Conservation (phyloP, 306 rosid genomes). For the Potentilla sterilis region DNA sequence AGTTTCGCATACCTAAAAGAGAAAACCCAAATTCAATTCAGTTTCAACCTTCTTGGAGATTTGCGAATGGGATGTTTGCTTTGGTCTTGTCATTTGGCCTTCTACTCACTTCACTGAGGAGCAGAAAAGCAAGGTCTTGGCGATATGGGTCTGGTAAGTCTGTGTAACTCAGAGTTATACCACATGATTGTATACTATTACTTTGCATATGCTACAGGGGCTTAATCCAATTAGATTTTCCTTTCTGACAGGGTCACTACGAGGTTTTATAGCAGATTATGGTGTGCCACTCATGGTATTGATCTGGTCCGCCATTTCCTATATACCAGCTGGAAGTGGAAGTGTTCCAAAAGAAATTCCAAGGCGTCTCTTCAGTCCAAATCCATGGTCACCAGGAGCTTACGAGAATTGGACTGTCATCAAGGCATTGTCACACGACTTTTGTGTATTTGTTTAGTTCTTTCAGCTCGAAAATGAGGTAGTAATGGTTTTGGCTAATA, state of each 20-base stretch:
- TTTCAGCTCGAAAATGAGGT: slow-evolving; percentile 10
- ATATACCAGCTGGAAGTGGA: slow-evolving; percentile 53
- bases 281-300: slow-evolving; percentile 80
- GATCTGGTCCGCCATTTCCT: slow-evolving; percentile 69
- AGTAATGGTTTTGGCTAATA: slow-evolving; percentile 18
- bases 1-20: slow-evolving; percentile 64
- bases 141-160: slow-evolving; percentile 66
- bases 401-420: slow-evolving; percentile 75
- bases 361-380: slow-evolving; percentile 81
- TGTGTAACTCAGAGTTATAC: not conserved
- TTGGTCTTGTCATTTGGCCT: slow-evolving; percentile 75
- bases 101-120: slow-evolving; percentile 61
- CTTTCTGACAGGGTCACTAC: slow-evolving; percentile 49
- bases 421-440: slow-evolving; percentile 41
- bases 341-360: slow-evolving; percentile 67
- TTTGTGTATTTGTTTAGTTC: not conserved
- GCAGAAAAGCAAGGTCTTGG: slow-evolving; percentile 82
- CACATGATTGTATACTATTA: not conserved
- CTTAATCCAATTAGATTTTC: not conserved
- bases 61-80: slow-evolving; percentile 85
- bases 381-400: slow-evolving; percentile 80
- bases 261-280: slow-evolving; percentile 75
- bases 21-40: slow-evolving; percentile 43
- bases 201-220: not conserved
- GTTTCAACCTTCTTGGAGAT: slow-evolving; percentile 79